Evolutionary conservation across 306 rosid species (phyloP), one percentile per base, ranked within the genome.

Genomic region (Glycyrrhiza uralensis): DNA sequence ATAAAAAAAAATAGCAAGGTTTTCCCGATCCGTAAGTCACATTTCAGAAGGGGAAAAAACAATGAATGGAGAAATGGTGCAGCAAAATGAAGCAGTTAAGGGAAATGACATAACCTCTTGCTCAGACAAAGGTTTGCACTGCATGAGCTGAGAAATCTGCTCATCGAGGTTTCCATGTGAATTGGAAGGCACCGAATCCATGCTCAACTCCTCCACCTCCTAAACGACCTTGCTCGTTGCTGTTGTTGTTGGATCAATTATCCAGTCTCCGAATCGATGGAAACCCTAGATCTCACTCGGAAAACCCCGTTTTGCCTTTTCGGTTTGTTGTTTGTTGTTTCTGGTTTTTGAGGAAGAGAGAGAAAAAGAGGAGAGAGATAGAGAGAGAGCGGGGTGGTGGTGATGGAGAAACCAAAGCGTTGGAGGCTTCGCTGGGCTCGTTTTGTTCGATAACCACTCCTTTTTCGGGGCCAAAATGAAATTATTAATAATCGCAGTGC

Each of bases 61-160:
- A 8, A 41, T 1, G 18, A 30, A 49, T 1, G 18, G 24, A 65
- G 54, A 1, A 51, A 50, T 17, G 33, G 33, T 1, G 1, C 0
- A 10, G 18, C 3, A 11, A 69, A 36, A 39, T 7, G 69, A 28
- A 71, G n/a, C 7, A 2, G 10, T n/a, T 6, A 1, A 2, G 5
- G 2, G 33, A 73, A 73, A 5, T 14, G 4, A 33, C 9, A 10
- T 23, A 18, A 94, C 97, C 92, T 94, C 96, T 79, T 86, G 97
- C 61, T 94, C 98, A 26, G 97, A 89, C 82, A 94, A 78, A 52
- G 98, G 98, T 76, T 94, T 94, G 97, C 98, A 94, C 86, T 94
- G 96, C 98, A 94, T 86, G 80, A 94, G 97, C 88, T 87, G 97
- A 41, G 98, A 73, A 88, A 94, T 94, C 92, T 94, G 85, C 72